phyloP scores from a whole-genome alignment of 768 basidiomycete genomes.

The Chalciporus chontae region DNA sequence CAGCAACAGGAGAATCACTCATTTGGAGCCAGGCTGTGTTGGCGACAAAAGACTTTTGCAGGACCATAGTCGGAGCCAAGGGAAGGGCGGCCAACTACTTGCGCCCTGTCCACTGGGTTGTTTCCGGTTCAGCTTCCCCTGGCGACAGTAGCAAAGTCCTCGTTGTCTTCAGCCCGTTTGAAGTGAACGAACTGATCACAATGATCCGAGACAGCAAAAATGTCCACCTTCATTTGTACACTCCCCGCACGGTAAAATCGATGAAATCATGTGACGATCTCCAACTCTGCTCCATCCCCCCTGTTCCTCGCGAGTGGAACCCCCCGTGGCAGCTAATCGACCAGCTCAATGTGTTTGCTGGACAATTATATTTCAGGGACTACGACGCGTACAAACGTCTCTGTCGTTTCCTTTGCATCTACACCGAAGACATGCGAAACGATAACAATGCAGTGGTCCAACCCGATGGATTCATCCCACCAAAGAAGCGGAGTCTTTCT shows the following conservation, averaged over 20 bases:
- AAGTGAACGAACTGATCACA: neutral
- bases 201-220: neutral
- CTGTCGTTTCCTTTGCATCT: neutral
- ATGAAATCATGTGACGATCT: constrained; percentile 2
- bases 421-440: too few relatives aligned
- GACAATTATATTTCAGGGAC: neutral
- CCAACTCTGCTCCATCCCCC: neutral
- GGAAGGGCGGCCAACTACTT: neutral
- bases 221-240: constrained; percentile 3
- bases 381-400: neutral
- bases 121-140: neutral
- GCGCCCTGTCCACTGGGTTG: constrained; percentile 2
- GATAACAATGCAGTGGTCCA: too few relatives aligned
- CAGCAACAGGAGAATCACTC: neutral
- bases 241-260: neutral
- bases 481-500: too few relatives aligned
- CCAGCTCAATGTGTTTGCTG: neutral
- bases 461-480: too few relatives aligned
- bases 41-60: constrained; percentile 1
- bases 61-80: neutral
- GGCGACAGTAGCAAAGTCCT: neutral
- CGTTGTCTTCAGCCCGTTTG: constrained; percentile 2
- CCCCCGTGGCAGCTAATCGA: neutral
- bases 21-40: constrained; percentile 1
- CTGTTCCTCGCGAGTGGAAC: neutral